phyloP scores from a whole-genome alignment of 2,329 filamentous ascomycete genomes.

The Alternaria triticina region DNA sequence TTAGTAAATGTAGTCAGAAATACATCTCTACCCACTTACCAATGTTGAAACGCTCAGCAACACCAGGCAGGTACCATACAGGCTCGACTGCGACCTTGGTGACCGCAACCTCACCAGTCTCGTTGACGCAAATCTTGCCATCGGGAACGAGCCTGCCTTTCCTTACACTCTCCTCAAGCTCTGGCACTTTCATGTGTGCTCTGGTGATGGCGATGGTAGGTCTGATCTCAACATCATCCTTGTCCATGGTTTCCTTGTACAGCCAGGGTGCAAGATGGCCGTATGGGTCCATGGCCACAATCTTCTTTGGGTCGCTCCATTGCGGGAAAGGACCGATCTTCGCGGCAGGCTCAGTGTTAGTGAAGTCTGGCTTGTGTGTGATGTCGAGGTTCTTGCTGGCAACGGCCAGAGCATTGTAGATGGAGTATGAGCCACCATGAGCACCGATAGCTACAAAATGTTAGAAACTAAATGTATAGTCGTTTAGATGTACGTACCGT shows the following conservation, averaged over 20 bases:
- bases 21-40: conserved; percentile 55
- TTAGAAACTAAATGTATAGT: conserved; percentile 14
- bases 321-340: conserved; percentile 87
- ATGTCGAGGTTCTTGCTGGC: conserved; percentile 86
- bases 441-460: conserved; percentile 65
- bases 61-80: conserved; percentile 64
- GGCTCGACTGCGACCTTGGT: conserved; percentile 98
- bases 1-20: conserved; percentile 18
- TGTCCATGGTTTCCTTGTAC: conserved; percentile 78
- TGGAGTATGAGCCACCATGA: conserved; percentile 90
- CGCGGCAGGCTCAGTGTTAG: conserved; percentile 90
- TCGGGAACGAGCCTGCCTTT: conserved; percentile 78
- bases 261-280: conserved; percentile 87
- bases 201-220: conserved; percentile 92
- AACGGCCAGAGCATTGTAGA: conserved; percentile 92
- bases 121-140: conserved; percentile 88
- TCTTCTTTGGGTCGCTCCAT: conserved; percentile 91
- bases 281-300: conserved; percentile 95
- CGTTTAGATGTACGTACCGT: conserved; percentile 62
- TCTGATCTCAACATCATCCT: conserved; percentile 82
- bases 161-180: conserved; percentile 87
- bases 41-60: conserved; percentile 92
- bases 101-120: conserved; percentile 84
- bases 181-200: conserved; percentile 95
- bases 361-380: conserved; percentile 79